Evolutionary conservation across 805 yeast genomes (phyloP), one percentile per base, ranked within the genome.

Genomic region (Metschnikowia santaceciliae): DNA sequence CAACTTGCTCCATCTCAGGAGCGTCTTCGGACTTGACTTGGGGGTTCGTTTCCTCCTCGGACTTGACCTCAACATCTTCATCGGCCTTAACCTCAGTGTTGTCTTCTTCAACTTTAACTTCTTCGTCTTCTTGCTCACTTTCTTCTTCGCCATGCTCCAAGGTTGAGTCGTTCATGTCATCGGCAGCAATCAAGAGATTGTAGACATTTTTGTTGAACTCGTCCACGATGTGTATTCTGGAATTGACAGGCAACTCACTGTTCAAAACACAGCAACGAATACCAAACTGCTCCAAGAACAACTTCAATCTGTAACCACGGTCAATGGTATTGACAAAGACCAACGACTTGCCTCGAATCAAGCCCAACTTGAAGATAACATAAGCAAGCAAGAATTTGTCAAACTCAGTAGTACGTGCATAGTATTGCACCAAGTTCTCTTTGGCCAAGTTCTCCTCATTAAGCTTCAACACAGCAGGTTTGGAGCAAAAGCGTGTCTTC

Each of bases 221-320:
- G 50, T 94, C 97, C 40, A 94, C 96, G 51, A 94, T 91, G 64
- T 94, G 98, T 55, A 92, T 77, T 63, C 99, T 81, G 0, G 98
- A 91, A 61, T 91, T 90, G 13, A 90, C 76, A 14, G 99, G 99
- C 48, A 94, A 76, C 66, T 94, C 99, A 58, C 96, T 84, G 66
- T 94, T 94, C 53, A 94, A 76, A 32, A 94, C 86, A 71, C 96
- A 88, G 49, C 94, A 78, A 58, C 83, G 85, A 54, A 94, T 82
- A 55, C 99, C 99, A 64, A 94, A 94, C 70, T 94, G 97, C 67
- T 91, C 97, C 56, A 94, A 72, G 59, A 91, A 96, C 55, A 94
- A 74, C 64, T 90, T 90, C 57, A 94, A 77, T 64, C 96, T 82
- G 72, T 92, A 94, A 36, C 97, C 96, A 72, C 99, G 84, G 64